Evolutionary conservation across 345 rosid species (phyloP), one percentile per base, ranked within the genome.

Genomic region (Eucalyptus sideroxylon): DNA sequence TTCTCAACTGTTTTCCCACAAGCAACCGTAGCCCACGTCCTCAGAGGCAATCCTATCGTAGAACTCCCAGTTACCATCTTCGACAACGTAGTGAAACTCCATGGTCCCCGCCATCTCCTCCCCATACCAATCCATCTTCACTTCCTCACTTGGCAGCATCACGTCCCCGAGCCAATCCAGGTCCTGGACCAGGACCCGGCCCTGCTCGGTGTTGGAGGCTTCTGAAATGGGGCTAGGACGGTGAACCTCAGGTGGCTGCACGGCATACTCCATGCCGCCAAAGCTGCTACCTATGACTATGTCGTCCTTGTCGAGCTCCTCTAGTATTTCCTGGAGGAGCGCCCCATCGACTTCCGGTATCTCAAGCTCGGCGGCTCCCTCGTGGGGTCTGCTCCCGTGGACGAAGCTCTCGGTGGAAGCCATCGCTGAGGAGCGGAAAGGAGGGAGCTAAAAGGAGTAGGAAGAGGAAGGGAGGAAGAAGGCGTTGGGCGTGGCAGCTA

Each of bases 1-100:
- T 12, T 50, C 45, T 87, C 59, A 91, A 56, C 45, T 72, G 55
- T 83, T 65, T 34, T 89, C 90, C 91, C 92, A 91, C 89, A 90
- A 47, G 87, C 86, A 86, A 87, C 50, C 50, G 86, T 91, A 91
- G 45, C 81, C 87, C 69, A 72, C 86, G 30, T 91, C 91, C 30
- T 90, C 90, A n/a, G 83, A 88, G 53, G 87, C 31, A 47, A 77
- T 47, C 67, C 56, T 67, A 27, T 60, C 44, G 82, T 86, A 56
- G 50, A 77, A 45, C 24, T 86, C 51, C 19, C 81, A 67, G 27
- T 50, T 21, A 49, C 50, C 80, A 56, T 23, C 80, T 44, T 88
- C 90, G 11, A 30, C 88, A 17, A 72, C 37, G 31, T 24, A 59
- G 34, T 59, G 86, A 81, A 88, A 91, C 81, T 89, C 90, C 21